Percentiles rank a stretch among this genome's conserved stretches.
phyloP scores from a whole-genome alignment of 352 stramenopile species.

The Globisporangium megalacanthum region DNA sequence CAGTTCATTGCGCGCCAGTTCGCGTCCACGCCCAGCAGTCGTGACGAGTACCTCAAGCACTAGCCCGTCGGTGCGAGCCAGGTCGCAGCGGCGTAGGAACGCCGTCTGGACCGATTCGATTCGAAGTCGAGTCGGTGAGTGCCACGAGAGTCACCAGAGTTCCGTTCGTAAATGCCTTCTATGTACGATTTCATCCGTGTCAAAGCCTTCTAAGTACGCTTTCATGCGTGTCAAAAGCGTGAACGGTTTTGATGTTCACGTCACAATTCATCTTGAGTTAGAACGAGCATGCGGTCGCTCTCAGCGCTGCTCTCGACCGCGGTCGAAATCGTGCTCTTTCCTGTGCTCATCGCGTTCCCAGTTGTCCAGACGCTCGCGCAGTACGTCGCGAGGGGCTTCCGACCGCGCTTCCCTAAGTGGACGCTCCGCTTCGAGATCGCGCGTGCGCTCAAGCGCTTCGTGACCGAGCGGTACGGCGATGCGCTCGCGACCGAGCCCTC shows the following conservation, averaged over 20 bases:
- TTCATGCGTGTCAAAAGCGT: too few relatives aligned
- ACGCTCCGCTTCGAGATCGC: constrained; percentile 39
- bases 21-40: constrained; percentile 19
- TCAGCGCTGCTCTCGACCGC: neutral
- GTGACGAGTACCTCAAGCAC: neutral
- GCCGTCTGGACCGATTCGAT: too few relatives aligned
- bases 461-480: constrained; percentile 19
- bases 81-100: neutral
- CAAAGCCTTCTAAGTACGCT: too few relatives aligned
- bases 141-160: too few relatives aligned
- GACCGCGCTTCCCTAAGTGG: constrained; percentile 21
- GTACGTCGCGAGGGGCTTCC: constrained; percentile 4
- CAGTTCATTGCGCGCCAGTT: constrained; percentile 23
- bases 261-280: too few relatives aligned
- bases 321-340: constrained; percentile 13
- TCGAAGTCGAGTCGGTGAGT: too few relatives aligned
- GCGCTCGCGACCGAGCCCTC: constrained; percentile 13
- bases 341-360: constrained; percentile 12
- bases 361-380: constrained; percentile 6
- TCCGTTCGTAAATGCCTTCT: too few relatives aligned
- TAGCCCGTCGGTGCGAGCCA: neutral
- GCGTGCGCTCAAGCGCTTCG: constrained; percentile 18
- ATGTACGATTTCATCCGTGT: too few relatives aligned
- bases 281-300: neutral
- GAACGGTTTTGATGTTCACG: too few relatives aligned